Base-by-base conservation (phyloP, 495 filamentous ascomycete species). In the Usnea hakonensis region DNA sequence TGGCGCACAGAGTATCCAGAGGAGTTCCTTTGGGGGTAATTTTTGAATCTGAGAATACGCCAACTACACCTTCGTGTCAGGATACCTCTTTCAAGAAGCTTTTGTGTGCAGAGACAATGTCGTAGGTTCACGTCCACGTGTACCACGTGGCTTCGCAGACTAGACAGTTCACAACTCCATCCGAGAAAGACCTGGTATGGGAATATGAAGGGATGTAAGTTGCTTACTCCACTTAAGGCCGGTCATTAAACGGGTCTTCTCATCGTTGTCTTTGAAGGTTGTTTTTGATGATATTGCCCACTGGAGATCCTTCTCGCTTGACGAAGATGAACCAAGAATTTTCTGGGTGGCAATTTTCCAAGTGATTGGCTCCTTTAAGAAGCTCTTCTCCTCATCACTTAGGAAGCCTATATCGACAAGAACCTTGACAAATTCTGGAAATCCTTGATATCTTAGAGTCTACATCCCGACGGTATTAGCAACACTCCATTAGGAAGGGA, bases 391-490 rank as follows among this genome's bases (percentile, higher is more conserved):
- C n/a, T 83, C 82, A 58, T 93, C 87, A 58, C 76, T 81, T 32
- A 96, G 81, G 82, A 95, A 93, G 33, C 86, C 87, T 60, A 89
- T 87, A 69, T 95, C 90, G 55, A 93, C 89, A n/a, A 96, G 82
- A 32, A 85, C 81, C 70, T 87, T 86, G 75, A 96, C 81, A 74
- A 95, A 89, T 74, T 95, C 84, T 10, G 91, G 90, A 81, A 95
- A 94, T 33, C 92, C 92, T 64, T 83, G 79, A 76, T 91, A 95
- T 52, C 91, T 79, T 40, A 95, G 84, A 32, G 91, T 94, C 23
- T 50, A 26, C 17, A 26, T 3, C 43, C 21, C 14, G 14, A 5
- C 23, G 13, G 4, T 50, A 21, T 50, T 17, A 17, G 46, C 23
- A 30, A 5, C 30, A 14, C 23, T 28, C 9, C 28, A 48, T 30